Evolutionary conservation across 371 early-diverging fungal genomes (phyloP).

Genomic region (Mortierella sp.): DNA sequence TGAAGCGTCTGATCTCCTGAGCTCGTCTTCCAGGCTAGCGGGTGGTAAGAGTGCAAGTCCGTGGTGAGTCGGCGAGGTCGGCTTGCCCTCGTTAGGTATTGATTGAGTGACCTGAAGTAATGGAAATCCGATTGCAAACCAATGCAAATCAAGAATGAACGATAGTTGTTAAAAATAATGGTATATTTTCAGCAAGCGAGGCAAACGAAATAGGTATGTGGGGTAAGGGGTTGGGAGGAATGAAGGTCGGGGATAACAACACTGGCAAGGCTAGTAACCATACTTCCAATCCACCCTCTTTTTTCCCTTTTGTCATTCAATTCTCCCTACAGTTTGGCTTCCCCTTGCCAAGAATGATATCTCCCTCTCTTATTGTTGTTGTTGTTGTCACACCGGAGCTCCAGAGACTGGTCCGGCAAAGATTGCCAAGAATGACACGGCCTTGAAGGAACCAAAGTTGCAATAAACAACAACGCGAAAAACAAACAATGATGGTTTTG

Average conservation of each 20-base stretch:
- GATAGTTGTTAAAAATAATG: not conserved
- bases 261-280: not conserved
- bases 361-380: not conserved
- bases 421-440: slow-evolving; percentile 12
- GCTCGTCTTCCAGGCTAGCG: not conserved
- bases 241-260: not conserved
- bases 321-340: not conserved
- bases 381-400: slow-evolving; percentile 6
- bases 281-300: not conserved
- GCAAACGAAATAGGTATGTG: not conserved
- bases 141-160: not conserved
- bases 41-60: not conserved
- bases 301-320: not conserved
- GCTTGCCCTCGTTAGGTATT: not conserved
- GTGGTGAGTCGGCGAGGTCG: not conserved
- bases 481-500: slow-evolving; percentile 6
- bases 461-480: not conserved
- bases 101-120: not conserved
- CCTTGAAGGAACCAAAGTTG: slow-evolving; percentile 6
- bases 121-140: not conserved
- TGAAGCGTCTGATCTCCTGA: not conserved
- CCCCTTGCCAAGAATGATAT: not conserved
- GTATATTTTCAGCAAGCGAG: not conserved
- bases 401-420: slow-evolving; percentile 17
- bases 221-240: not conserved